Evolutionary conservation across 129 eudicot genomes (phyloP), one percentile per base, ranked within the genome.

Genomic region (Glebionis coronaria): DNA sequence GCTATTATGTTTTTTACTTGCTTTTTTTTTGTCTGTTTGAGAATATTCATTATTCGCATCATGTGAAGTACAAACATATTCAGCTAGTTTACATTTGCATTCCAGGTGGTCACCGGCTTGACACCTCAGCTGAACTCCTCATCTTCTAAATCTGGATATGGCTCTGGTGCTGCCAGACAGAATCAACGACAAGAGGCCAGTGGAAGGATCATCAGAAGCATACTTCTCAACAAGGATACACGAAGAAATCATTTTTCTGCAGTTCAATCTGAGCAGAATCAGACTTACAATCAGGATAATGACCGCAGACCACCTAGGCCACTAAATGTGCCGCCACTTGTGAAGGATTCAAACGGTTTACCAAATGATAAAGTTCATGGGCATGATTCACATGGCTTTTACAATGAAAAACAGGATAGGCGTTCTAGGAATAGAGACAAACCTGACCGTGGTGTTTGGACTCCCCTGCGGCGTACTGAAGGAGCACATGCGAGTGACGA

Each of bases 391-490:
- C 85, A 70, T 59, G 81, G 82, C 63, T 74, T 55, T 29, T 76
- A 65, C 56, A n/a, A 54, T 38, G 96, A 85, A 54, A 85, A 76
- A 71, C 92, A 74, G 56, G 96, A 88, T 56, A 86, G 74, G 61
- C 90, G 90, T 12, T 79, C 85, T 25, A 84, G 90, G 83, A 93
- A 90, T 60, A 86, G 69, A 74, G 98, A 93, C 47, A 88, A 95
- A 67, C 92, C 91, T 62, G 98, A 92, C 74, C 98, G 96, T 70
- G 96, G 87, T 78, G 96, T 92, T 70, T 92, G 98, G 98, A 77
- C 98, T 67, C 96, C 98, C 23, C 90, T 87, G 71, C 82, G 87
- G 47, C 96, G 80, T 52, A 84, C 98, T 5, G 96, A 88, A 72
- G 83, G 83, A 61, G 7, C 63, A 58, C 63, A 13, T 58, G 63